These are phyloP conservation scores for Epipyxis sp. DNA, from an alignment of 108 stramenopile species.

Conservation along the genomic window DNA sequence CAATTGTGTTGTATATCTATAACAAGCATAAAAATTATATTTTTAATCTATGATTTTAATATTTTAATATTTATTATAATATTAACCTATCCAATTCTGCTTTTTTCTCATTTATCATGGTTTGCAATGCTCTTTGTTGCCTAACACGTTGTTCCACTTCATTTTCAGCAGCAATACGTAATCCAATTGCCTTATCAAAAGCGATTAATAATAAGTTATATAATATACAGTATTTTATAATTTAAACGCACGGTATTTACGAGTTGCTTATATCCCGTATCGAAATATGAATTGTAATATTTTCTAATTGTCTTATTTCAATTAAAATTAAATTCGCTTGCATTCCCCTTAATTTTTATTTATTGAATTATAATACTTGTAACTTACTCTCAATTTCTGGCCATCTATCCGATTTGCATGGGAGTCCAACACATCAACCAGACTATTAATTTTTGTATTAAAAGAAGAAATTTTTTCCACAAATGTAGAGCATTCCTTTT, in stretches of 20 bases:
- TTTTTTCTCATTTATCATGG: conserved; percentile 32
- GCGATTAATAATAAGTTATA: background rate
- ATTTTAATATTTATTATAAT: background rate
- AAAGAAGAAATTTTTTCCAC: conserved; percentile 2
- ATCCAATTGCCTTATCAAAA: conserved; percentile 23
- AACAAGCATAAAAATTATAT: background rate
- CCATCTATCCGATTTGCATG: conserved; percentile 19
- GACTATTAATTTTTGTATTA: conserved; percentile 8
- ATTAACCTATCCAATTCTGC: conserved; percentile 16
- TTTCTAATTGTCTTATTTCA: too few relatives aligned
- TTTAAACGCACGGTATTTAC: too few relatives aligned
- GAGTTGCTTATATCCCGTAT: too few relatives aligned
- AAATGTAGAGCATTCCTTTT: conserved; percentile 19
- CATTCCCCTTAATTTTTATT: too few relatives aligned
- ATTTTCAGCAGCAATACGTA: conserved; percentile 29
- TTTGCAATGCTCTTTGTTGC: conserved; percentile 24
- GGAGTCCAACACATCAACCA: conserved; percentile 29
- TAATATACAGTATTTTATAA: background rate
- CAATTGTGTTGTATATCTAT: conserved; percentile 5
- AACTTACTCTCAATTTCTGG: conserved; percentile 14
- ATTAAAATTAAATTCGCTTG: too few relatives aligned
- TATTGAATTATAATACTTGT: background rate
- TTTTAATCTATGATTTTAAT: background rate
- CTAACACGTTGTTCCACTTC: conserved; percentile 16
- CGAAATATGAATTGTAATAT: too few relatives aligned